Percentiles rank a stretch among this genome's conserved stretches.
Conservation (phyloP, 1,284 basidiomycete species). For the Sporisorium iseilematis-ciliati region DNA sequence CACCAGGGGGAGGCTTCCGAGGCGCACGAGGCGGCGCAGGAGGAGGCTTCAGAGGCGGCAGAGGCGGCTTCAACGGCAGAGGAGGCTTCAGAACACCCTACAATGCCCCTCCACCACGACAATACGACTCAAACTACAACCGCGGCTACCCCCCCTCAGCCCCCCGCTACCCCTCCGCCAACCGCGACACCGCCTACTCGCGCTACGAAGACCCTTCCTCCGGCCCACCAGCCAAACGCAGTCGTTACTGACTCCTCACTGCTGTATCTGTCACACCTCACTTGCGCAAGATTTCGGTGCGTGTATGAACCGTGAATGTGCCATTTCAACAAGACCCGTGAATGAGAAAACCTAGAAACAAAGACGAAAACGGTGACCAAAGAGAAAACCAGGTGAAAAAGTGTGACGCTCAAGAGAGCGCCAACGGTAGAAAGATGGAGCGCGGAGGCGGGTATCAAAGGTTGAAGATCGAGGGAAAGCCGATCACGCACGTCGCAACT, state of each 20-base stretch:
- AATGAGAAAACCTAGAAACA: too few relatives aligned
- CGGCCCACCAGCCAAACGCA: constrained; percentile 39
- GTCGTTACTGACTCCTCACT: constrained; percentile 25
- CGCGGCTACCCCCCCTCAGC: background rate
- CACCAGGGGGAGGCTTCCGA: constrained; percentile 31
- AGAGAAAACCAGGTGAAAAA: too few relatives aligned
- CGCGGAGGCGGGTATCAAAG: constrained; percentile 5
- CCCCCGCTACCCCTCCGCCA: constrained; percentile 7
- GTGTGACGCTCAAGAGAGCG: too few relatives aligned
- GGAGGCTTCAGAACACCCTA: background rate
- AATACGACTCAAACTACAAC: constrained; percentile 19
- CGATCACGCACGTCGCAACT: constrained; percentile 18
- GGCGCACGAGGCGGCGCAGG: constrained; percentile 5
- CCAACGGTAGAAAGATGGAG: background rate
- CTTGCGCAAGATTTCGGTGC: background rate
- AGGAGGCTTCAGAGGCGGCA: constrained; percentile 10
- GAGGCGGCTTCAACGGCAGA: constrained; percentile 48
- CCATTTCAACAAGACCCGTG: constrained; percentile 5
- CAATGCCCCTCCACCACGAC: constrained; percentile 17
- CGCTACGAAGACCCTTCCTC: constrained; percentile 24
- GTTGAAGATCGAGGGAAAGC: background rate
- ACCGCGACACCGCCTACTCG: constrained; percentile 6
- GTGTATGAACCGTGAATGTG: too few relatives aligned
- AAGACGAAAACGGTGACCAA: too few relatives aligned
- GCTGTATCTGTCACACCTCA: constrained; percentile 23